phyloP scores from a whole-genome alignment of 1,284 basidiomycete genomes.

The Ustilago vetiveriae region DNA sequence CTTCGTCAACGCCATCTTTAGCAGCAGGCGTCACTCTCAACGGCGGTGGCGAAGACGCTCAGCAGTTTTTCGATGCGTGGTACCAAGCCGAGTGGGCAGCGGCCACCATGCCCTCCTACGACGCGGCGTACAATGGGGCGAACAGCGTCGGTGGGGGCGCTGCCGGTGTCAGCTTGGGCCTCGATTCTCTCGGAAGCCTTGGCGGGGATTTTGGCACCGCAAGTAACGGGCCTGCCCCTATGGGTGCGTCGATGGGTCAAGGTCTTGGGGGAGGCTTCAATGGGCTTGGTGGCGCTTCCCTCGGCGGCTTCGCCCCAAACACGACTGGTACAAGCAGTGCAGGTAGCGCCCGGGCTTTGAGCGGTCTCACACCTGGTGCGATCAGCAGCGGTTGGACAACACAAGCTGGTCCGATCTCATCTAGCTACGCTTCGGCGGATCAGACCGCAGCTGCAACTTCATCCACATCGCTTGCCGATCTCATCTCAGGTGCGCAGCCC shows the following conservation, averaged over 20 bases:
- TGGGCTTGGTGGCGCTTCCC: conserved; percentile 25
- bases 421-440: conserved; percentile 12
- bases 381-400: conserved; percentile 29
- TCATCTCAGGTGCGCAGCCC: conserved; percentile 9
- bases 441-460: not conserved
- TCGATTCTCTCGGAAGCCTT: conserved; percentile 30
- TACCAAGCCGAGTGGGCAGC: conserved; percentile 53
- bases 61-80: conserved; percentile 52
- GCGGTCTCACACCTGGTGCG: conserved; percentile 18
- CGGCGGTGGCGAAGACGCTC: conserved; percentile 45
- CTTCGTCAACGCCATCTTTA: conserved; percentile 28
- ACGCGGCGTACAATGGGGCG: conserved; percentile 37
- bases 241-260: conserved; percentile 14
- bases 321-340: conserved; percentile 1
- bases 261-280: conserved; percentile 41
- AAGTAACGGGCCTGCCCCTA: not conserved
- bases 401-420: conserved; percentile 8
- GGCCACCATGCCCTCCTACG: conserved; percentile 46
- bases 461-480: conserved; percentile 22
- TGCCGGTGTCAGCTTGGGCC: conserved; percentile 30
- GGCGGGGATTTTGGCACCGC: conserved; percentile 17
- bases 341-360: not conserved
- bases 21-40: conserved; percentile 18
- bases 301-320: conserved; percentile 13
- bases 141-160: conserved; percentile 31